Base-by-base conservation (phyloP, 345 rosid species). In the Erysimum cheiranthoides region DNA sequence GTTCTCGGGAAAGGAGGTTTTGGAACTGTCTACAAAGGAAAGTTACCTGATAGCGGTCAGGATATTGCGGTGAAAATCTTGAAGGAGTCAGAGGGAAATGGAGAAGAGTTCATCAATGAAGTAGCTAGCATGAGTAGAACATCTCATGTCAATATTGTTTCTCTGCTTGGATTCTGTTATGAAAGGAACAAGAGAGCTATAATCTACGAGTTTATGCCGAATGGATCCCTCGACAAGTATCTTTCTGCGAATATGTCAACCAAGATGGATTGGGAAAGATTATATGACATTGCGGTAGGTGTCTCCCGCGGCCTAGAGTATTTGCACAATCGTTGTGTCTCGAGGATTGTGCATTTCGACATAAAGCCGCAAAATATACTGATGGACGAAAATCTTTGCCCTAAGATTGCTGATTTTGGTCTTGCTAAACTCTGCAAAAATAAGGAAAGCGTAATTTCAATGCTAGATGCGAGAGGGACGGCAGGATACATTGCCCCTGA, bases 291-390 rank as follows among this genome's bases (percentile, higher is more conserved):
- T 30, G 83, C 70, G 0, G 2, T 80, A 0, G 87, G 87, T 12
- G 45, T 82, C 25, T 82, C 85, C 5, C 73, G 76, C 10, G 87
- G 87, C 18, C 66, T 86, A 32, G 87, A 84, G 70, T 84, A 86
- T 47, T 76, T 84, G 5, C 90, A 84, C 54, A 12, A 73, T 2
- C 85, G 86, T 25, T 86, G 90, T 64, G 82, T 71, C 43, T 60
- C 80, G 1, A 81, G 86, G 67, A 86, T 84, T 42, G 50, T 84
- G 31, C 88, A 86, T 45, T 81, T 84, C 8, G 85, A 84, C 61
- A 84, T 83, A 34, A 84, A 86, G 30, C 86, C 86, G 13, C 87
- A 86, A 2, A 86, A 84, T 34, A 80, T 86, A 61, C 77, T 86
- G 2, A 69, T 84, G 12, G 81, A 86, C 12, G 34, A 73, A 3